Conservation (phyloP, 768 basidiomycete species). For the Amanita pallidorosea region DNA sequence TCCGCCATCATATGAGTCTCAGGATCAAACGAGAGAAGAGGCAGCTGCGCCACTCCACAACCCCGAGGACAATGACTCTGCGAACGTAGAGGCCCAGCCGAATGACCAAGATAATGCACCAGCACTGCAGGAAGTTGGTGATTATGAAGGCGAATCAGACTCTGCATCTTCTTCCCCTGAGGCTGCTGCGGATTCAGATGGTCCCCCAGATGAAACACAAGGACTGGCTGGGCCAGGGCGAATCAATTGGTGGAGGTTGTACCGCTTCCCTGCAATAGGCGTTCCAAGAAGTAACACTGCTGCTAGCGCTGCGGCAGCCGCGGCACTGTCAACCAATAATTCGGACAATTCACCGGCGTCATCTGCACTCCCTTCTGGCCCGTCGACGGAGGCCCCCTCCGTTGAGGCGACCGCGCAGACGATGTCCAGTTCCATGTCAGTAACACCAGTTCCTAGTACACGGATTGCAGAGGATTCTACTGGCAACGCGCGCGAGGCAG, state of each 20-base stretch:
- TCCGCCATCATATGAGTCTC: background rate
- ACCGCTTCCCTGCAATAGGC: slow-evolving; percentile 65
- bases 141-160: background rate
- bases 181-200: slow-evolving; percentile 2
- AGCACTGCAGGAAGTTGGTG: background rate
- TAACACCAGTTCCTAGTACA: slow-evolving; percentile 9
- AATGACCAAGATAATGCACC: background rate
- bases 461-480: slow-evolving; percentile 6
- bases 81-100: background rate
- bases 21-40: background rate
- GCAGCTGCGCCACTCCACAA: background rate
- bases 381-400: slow-evolving; percentile 6
- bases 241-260: slow-evolving; percentile 78
- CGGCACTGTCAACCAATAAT: slow-evolving; percentile 5
- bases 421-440: background rate
- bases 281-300: slow-evolving; percentile 13
- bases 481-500: background rate
- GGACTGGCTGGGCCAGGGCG: slow-evolving; percentile 26
- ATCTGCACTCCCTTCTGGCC: slow-evolving; percentile 9
- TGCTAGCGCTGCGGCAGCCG: slow-evolving; percentile 16
- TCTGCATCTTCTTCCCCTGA: background rate
- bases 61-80: background rate
- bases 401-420: slow-evolving; percentile 1
- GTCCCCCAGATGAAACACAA: slow-evolving; percentile 11
- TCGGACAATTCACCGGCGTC: background rate